Evolutionary conservation across 495 filamentous ascomycete species (phyloP).

Genomic region (Hypoxylon subgilvum): DNA sequence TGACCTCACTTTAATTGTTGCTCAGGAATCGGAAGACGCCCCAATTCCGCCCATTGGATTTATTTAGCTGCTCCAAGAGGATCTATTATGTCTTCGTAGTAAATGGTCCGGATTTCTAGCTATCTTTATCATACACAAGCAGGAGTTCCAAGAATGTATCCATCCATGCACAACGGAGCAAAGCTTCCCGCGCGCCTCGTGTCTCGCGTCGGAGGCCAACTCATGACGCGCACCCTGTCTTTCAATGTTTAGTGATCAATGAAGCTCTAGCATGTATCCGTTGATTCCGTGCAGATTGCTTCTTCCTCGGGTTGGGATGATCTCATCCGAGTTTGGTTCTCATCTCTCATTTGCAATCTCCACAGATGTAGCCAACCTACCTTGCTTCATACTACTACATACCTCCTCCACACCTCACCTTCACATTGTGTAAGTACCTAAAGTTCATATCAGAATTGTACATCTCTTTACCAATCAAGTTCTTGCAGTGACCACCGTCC

Average conservation of each 20-base stretch:
- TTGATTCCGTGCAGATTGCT: conserved; percentile 9
- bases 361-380: neutral
- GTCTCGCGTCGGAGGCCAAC: neutral
- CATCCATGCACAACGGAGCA: conserved; percentile 16
- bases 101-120: conserved; percentile 12
- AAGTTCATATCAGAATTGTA: conserved; percentile 1
- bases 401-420: too few species aligned
- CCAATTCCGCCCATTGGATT: neutral
- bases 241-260: neutral
- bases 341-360: conserved; percentile 11
- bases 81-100: neutral
- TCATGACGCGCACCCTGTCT: neutral
- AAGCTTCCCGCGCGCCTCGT: conserved; percentile 16
- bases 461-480: neutral
- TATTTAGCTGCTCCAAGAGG: neutral
- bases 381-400: neutral
- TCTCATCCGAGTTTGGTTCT: conserved; percentile 18
- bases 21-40: conserved; percentile 1
- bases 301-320: conserved; percentile 22
- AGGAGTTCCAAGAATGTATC: neutral
- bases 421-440: too few species aligned
- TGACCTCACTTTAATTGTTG: conserved; percentile 27
- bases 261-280: too few species aligned
- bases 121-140: neutral
- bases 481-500: neutral